phyloP scores from a whole-genome alignment of 495 filamentous ascomycete species.

The Choiromyces venosus region DNA sequence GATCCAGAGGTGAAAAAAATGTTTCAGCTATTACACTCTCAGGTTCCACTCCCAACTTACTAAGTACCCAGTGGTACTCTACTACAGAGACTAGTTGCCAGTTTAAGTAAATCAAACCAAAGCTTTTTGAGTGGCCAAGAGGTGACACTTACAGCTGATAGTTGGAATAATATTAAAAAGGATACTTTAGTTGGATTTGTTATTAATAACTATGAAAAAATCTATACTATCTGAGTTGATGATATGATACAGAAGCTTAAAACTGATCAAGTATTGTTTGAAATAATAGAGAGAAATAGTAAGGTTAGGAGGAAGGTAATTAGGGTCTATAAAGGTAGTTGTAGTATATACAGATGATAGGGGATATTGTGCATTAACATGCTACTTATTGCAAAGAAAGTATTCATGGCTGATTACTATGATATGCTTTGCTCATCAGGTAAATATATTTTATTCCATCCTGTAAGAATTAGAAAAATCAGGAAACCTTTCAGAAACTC shows the following conservation, averaged over 20 bases:
- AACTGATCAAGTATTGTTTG: background rate
- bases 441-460: background rate
- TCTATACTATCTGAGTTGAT: background rate
- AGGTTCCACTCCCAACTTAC: background rate
- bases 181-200: background rate
- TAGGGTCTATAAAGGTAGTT: background rate
- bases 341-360: background rate
- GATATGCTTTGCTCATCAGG: background rate
- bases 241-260: background rate
- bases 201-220: background rate
- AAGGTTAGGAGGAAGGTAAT: too few relatives aligned
- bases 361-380: background rate
- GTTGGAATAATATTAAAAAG: background rate
- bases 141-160: background rate
- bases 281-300: too few relatives aligned
- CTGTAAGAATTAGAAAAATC: too few relatives aligned
- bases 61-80: background rate
- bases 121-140: background rate
- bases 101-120: too few relatives aligned
- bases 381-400: background rate
- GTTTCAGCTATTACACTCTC: background rate
- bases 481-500: background rate
- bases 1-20: background rate
- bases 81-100: too few relatives aligned
- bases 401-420: background rate